Conservation (phyloP, 768 basidiomycete genomes). For the Asterophora lycoperdoides region DNA sequence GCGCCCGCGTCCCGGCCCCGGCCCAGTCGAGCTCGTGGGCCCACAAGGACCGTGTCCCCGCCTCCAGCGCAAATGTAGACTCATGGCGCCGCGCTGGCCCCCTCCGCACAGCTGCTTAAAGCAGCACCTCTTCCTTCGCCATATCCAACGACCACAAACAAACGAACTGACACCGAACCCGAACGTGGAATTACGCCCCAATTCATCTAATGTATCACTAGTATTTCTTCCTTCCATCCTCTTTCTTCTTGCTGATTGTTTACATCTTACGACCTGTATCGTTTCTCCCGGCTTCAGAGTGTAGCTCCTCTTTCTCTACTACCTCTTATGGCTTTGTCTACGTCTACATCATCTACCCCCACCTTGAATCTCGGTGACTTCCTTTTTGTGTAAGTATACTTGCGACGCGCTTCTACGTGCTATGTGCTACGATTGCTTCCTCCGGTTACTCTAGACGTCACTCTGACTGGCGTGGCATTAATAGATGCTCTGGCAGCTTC, state of each 20-base stretch:
- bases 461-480: neutral
- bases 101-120: neutral
- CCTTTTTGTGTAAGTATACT: neutral
- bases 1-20: neutral
- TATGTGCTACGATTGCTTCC: neutral
- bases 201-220: neutral
- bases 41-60: neutral
- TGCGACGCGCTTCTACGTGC: neutral
- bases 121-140: too few species aligned
- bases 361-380: neutral
- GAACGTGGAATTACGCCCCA: neutral
- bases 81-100: neutral
- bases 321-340: neutral
- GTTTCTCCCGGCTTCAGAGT: neutral
- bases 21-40: neutral
- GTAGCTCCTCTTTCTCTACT: neutral
- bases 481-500: conserved; percentile 3
- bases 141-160: neutral
- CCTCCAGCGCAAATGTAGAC: neutral
- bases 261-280: neutral
- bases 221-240: neutral
- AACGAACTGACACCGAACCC: neutral
- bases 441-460: neutral
- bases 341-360: neutral
- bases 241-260: neutral